Base-by-base conservation (phyloP, 768 basidiomycete genomes). In the Clathrus columnatus region DNA sequence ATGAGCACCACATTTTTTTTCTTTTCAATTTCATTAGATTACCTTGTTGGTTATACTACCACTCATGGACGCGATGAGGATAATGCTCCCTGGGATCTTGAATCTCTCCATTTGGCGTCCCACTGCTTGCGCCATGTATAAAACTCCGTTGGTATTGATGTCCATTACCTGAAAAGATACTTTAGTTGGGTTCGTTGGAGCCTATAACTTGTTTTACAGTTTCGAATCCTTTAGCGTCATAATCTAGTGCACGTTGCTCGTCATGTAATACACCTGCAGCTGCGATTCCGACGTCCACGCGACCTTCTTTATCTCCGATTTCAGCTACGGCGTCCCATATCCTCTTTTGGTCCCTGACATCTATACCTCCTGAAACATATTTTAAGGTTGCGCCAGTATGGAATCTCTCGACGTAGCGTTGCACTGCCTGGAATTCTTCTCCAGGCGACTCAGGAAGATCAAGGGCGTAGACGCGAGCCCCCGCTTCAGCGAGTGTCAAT, bases 281-380 rank as follows among this genome's bases (percentile, higher is more conserved):
- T 3, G 87, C 87, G 57, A 90, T 67, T 61, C 85, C 87, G 16
- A 84, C 74, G 64, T 91, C 87, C 72, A 91, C 76, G 60, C 87
- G 72, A 17, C 78, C 76, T 59, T 90, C 87, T 60, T 69, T 73
- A 57, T 84, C 75, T 0, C 81, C 85, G 46, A 91, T 82, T 61
- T 74, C 73, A 63, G 77, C 70, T 16, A 69, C 81, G 50, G 72
- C 67, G 45, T 70, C 72, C 83, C 85, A 87, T 61, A 83, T 64
- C 36, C 63, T 60, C 45, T 72, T 66, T 70, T 89, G 86, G 60
- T 87, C 72, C 49, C 76, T 78, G 54, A 87, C 87, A 58, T 89
- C 81, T 26, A 74, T 78, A 44, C 71, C 70, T 16, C 42, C 42
- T 18, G 27, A 18, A 50, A 84, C 66, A 66, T 91, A 91, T 68